phyloP scores from a whole-genome alignment of 1,139 yeast genomes.

The Lodderomyces orthopsilosis region DNA sequence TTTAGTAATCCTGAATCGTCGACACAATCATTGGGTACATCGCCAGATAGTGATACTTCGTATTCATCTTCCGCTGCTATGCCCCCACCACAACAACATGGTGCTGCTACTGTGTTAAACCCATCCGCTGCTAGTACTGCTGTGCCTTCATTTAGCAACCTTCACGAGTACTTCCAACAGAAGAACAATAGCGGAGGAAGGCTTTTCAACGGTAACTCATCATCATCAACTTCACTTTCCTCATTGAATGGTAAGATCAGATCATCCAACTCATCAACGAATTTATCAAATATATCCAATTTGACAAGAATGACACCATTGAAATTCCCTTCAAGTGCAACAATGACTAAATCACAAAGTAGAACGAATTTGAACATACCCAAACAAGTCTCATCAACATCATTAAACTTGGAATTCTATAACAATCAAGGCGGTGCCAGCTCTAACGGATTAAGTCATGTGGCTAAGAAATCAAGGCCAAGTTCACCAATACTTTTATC shows the following conservation, averaged over 20 bases:
- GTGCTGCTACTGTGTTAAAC: background rate
- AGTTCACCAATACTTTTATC: constrained; percentile 30
- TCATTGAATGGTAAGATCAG: constrained; percentile 25
- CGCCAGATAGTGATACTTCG: constrained; percentile 24
- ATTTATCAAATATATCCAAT: constrained; percentile 21
- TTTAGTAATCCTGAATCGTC: constrained; percentile 21
- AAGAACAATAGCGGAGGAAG: constrained; percentile 17
- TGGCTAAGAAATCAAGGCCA: constrained; percentile 39
- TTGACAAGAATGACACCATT: constrained; percentile 42
- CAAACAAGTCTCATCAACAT: constrained; percentile 18
- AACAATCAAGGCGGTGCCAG: constrained; percentile 10
- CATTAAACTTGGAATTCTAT: constrained; percentile 30
- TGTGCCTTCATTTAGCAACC: constrained; percentile 26
- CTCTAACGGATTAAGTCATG: constrained; percentile 7
- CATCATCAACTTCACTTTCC: constrained; percentile 23
- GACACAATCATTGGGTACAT: constrained; percentile 31
- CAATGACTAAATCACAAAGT: constrained; percentile 7
- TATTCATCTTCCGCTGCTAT: background rate
- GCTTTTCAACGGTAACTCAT: constrained; percentile 15
- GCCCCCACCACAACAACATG: constrained; percentile 8
- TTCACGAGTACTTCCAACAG: constrained; percentile 32
- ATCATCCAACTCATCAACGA: constrained; percentile 19
- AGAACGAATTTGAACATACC: constrained; percentile 9
- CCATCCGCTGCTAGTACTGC: background rate
- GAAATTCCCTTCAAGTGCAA: constrained; percentile 19